Evolutionary conservation across 73 alveolate genomes (phyloP).

Genomic region (Urostyla sp.): DNA sequence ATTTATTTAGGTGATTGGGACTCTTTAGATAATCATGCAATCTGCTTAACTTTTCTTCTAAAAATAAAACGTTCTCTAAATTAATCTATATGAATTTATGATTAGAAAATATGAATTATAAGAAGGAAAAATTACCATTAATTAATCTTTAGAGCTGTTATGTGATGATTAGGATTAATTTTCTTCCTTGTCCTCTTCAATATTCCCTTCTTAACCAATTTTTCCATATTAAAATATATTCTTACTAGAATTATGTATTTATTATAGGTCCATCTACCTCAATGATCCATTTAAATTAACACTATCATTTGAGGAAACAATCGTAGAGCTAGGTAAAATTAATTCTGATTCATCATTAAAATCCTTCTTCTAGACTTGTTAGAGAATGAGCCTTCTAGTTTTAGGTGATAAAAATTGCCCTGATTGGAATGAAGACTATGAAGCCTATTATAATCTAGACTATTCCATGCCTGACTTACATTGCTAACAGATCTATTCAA

Average conservation of each 20-base stretch:
- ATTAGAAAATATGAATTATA: background rate
- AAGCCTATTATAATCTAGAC: too few species aligned
- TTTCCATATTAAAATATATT: background rate
- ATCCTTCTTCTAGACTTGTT: too few species aligned
- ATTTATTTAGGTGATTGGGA: background rate
- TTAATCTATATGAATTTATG: constrained; percentile 2
- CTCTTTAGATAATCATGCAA: constrained; percentile 11
- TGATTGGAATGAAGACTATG: too few species aligned
- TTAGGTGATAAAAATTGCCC: too few species aligned
- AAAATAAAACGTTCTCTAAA: constrained; percentile 39
- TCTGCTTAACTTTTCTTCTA: constrained; percentile 10
- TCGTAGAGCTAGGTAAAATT: too few species aligned
- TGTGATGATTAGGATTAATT: background rate
- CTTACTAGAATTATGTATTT: background rate
- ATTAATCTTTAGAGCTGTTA: constrained; percentile 4
- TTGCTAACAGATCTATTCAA: too few species aligned
- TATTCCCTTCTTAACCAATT: background rate
- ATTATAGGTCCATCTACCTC: too few species aligned
- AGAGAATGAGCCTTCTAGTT: too few species aligned
- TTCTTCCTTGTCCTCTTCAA: background rate
- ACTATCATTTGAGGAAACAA: too few species aligned
- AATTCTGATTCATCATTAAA: too few species aligned
- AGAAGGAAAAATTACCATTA: background rate
- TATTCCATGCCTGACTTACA: too few species aligned
- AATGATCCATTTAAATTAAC: too few species aligned